phyloP scores from a whole-genome alignment of 495 filamentous ascomycete species.

The Coniosporium apollinis region DNA sequence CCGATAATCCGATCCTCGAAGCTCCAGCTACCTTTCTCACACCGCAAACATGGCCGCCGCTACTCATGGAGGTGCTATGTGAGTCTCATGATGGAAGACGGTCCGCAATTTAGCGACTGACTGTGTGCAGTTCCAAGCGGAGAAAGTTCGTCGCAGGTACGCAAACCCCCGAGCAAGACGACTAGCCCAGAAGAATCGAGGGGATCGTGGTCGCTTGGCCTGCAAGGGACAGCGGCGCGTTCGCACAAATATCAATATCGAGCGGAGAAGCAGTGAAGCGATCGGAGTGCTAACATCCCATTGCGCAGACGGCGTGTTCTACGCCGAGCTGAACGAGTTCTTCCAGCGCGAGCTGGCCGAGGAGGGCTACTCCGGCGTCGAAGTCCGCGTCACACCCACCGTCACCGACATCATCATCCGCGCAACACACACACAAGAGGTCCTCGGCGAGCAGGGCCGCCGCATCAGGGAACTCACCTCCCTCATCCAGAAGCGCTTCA shows the following conservation, averaged over 20 bases:
- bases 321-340: constrained; percentile 99
- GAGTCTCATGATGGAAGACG: constrained; percentile 17
- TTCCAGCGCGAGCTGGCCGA: constrained; percentile 99
- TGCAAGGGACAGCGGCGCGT: no score
- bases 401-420: constrained; percentile 99
- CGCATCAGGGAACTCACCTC: constrained; percentile 99
- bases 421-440: constrained; percentile 99
- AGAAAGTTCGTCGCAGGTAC: constrained; percentile 90
- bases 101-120: constrained; percentile 5
- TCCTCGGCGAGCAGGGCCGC: constrained; percentile 97
- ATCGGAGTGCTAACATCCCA: no score
- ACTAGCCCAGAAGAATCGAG: no score
- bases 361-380: constrained; percentile 98
- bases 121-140: constrained; percentile 62
- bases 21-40: constrained; percentile 3
- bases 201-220: no score
- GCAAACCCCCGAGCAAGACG: no score
- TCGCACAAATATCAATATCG: no score
- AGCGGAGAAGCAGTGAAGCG: no score
- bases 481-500: constrained; percentile 99
- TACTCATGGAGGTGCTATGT: constrained; percentile 51
- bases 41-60: constrained; percentile 42
- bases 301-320: constrained; percentile 98
- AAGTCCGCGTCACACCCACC: constrained; percentile 98
- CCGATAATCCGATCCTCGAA: no score